Evolutionary conservation across 1,139 yeast species (phyloP), one percentile per base, ranked within the genome.

Genomic region (Geotrichum restrictum): DNA sequence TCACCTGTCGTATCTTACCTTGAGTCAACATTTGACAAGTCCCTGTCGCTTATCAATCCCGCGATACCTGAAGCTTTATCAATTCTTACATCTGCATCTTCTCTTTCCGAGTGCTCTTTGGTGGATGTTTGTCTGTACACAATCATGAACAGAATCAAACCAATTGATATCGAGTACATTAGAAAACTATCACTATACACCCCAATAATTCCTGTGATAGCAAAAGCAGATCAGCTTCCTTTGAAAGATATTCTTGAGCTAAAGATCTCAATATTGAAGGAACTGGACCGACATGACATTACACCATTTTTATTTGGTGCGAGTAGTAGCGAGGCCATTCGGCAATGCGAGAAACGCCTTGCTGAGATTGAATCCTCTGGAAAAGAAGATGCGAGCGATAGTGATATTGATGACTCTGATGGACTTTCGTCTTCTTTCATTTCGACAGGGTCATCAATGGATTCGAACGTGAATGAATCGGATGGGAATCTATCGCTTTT

Each of bases 111-210:
- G 32, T 60, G 64, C 38, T 57, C 65, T 3, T 65, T 64, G 38
- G 68, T 62, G 11, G 71, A 68, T 47, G 70, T 61, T 3, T 65
- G 69, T 48, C 54, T 68, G 13, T 68, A 66, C 42, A 48, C 66
- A 36, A 55, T 67, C 5, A 47, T 55, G 14, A 57, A 54, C 40
- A 49, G 56, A 3, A 49, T 65, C 16, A 59, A 53, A 43, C 57
- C 57, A 10, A 54, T 54, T 14, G 69, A 66, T 45, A 38, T 66
- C 19, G 63, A 62, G n/a, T 60, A 57, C 48, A 63, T 66, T 55
- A 42, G 57, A 29, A 48, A 59, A 22, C 45, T 66, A 16, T 54
- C 60, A 16, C 51, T 55, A 18, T 64, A 54, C 47, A 57, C 58
- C 32, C 68, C 69, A 1, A 62, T 66, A 6, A 57, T 66, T n/a